These are phyloP conservation scores for Neonothopanus nambi DNA, from an alignment of 1,284 basidiomycete genomes.

Conservation along the genomic window DNA sequence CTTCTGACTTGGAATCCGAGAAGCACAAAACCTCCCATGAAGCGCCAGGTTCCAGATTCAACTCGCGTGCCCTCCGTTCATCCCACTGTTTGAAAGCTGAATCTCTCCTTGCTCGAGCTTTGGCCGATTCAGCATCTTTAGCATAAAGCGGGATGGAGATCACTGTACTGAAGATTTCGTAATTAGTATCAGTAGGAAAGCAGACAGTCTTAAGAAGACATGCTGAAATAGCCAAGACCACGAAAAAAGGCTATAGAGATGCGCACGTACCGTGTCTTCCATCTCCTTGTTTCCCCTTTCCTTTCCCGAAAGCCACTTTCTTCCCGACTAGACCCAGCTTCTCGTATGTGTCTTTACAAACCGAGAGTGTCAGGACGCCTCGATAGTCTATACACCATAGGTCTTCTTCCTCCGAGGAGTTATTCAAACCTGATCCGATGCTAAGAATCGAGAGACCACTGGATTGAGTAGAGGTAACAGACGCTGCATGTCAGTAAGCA, in stretches of 20 bases:
- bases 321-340: slow-evolving; percentile 16
- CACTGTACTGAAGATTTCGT: slow-evolving; percentile 31
- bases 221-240: background rate
- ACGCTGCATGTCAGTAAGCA: too few relatives aligned
- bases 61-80: slow-evolving; percentile 26
- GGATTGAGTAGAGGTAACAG: background rate
- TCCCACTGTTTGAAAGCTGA: slow-evolving; percentile 43
- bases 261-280: slow-evolving; percentile 46
- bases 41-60: slow-evolving; percentile 26
- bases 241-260: background rate
- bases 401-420: slow-evolving; percentile 13
- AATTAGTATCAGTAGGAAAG: slow-evolving; percentile 8
- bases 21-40: slow-evolving; percentile 43
- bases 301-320: slow-evolving; percentile 11
- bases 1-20: slow-evolving; percentile 15
- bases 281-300: slow-evolving; percentile 22
- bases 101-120: slow-evolving; percentile 34
- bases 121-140: slow-evolving; percentile 29
- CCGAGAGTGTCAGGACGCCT: slow-evolving; percentile 15
- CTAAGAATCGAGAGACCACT: slow-evolving; percentile 11
- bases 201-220: slow-evolving; percentile 3
- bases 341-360: slow-evolving; percentile 16
- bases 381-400: slow-evolving; percentile 19
- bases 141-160: slow-evolving; percentile 44
- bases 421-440: background rate